Evolutionary conservation across 1,139 yeast species (phyloP), one percentile per base, ranked within the genome.

Genomic region (Kurtzmaniella quercitrusa): DNA sequence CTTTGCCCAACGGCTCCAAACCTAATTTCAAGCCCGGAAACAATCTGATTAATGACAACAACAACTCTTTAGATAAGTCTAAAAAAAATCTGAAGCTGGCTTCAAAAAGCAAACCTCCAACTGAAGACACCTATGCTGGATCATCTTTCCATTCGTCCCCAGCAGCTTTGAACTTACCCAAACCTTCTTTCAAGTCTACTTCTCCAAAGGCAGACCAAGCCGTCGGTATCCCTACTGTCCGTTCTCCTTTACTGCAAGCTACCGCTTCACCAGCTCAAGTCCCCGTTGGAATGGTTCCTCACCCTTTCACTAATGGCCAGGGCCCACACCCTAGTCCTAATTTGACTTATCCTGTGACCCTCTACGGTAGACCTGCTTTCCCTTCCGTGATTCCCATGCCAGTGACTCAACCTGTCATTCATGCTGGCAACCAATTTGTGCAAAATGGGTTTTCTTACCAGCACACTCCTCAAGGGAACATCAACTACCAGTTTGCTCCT

Each of bases 111-210:
- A 48, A 41, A 41, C 29, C 12, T 25, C 39, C 46, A 11, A 39
- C 27, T 24, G 71, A 60, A 52, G 70, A 67, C 33, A 67, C 67
- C 29, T 78, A 77, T 58, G 83, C 83, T 43, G 83, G 83, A 15
- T 73, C 82, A 37, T 74, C 82, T 36, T 78, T 78, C 55, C 79
- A 75, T 57, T 73, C 79, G 18, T 75, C 81, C 16, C 83, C 83
- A 0, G 78, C 77, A 37, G 82, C 82, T 3, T 62, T 77, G 49
- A 73, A 76, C 34, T 67, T 78, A 48, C 82, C 82, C 25, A 78
- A 77, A 51, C 83, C 83, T 7, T 68, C 79, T 3, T 78, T 78
- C 54, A 66, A 62, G 48, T 24, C 41, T 24, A 56, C 62, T 1
- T 60, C 69, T 11, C 67, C 68, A 2, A 63, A 60, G 46, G 52